Evolutionary conservation across 176 grass and related monocot species (phyloP).

Genomic region (Hordeum marinum): DNA sequence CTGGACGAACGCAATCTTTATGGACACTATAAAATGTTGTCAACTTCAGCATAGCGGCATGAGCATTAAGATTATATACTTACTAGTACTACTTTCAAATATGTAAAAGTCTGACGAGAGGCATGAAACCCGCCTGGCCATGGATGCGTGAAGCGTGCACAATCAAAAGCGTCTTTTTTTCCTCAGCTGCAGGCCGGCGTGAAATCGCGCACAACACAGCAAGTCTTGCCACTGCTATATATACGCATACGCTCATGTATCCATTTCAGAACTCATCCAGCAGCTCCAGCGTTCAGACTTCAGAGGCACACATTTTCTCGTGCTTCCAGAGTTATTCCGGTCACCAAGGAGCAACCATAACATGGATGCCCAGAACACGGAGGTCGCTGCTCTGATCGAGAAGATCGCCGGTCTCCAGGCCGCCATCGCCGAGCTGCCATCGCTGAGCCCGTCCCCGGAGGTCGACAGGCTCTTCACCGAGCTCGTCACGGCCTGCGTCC

Average conservation of each 20-base stretch:
- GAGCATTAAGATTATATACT: too few species aligned
- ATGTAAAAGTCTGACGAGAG: not conserved
- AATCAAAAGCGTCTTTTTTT: not conserved
- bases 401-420: conserved; percentile 50
- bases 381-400: conserved; percentile 42
- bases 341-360: not conserved
- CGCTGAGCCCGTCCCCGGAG: conserved; percentile 45
- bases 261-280: not conserved
- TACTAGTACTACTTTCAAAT: too few species aligned
- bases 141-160: not conserved
- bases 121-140: not conserved
- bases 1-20: too few species aligned
- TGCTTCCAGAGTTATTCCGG: not conserved
- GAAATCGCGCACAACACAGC: not conserved
- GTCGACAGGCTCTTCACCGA: conserved; percentile 68
- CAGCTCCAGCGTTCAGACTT: not conserved
- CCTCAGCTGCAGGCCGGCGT: not conserved
- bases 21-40: too few species aligned
- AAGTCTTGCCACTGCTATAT: too few species aligned
- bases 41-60: too few species aligned
- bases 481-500: conserved; percentile 68
- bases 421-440: conserved; percentile 44
- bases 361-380: conserved; percentile 39
- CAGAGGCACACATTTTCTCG: not conserved
- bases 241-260: not conserved